Evolutionary conservation across 192 early-diverging fungal genomes (phyloP).

Genomic region (Phlyctochytrium bullatum): DNA sequence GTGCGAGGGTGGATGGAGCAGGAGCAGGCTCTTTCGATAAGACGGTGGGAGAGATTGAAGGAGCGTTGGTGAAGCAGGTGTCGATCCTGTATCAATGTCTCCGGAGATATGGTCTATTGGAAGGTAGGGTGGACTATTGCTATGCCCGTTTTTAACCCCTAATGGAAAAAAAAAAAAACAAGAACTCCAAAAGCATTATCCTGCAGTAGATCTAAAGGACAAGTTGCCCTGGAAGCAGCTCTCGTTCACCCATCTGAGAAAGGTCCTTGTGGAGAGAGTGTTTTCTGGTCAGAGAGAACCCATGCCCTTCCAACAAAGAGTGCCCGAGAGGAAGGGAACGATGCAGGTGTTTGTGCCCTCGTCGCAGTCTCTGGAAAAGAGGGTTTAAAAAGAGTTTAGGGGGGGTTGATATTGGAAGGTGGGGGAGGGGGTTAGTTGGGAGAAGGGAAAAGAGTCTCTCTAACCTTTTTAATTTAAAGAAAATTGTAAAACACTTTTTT

Average conservation of each 20-base stretch:
- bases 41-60: background rate
- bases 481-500: no score
- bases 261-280: background rate
- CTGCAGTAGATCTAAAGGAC: background rate
- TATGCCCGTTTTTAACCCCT: background rate
- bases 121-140: background rate
- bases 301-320: no score
- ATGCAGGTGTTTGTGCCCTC: no score
- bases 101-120: background rate
- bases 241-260: background rate
- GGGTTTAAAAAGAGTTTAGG: no score
- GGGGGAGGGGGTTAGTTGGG: no score
- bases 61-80: background rate
- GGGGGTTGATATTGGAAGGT: no score
- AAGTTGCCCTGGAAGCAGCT: background rate
- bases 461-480: no score
- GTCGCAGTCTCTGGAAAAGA: no score
- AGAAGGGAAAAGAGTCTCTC: no score
- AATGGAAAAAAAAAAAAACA: background rate
- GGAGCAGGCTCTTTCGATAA: constrained; percentile 9
- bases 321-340: no score
- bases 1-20: no score
- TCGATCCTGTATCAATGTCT: background rate
- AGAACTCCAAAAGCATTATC: constrained; percentile 1
- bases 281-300: background rate